Percentiles rank a stretch among this genome's conserved stretches.
Evolutionary conservation across 768 basidiomycete species (phyloP).

Genomic region (Naganishia vaughanmartiniae): DNA sequence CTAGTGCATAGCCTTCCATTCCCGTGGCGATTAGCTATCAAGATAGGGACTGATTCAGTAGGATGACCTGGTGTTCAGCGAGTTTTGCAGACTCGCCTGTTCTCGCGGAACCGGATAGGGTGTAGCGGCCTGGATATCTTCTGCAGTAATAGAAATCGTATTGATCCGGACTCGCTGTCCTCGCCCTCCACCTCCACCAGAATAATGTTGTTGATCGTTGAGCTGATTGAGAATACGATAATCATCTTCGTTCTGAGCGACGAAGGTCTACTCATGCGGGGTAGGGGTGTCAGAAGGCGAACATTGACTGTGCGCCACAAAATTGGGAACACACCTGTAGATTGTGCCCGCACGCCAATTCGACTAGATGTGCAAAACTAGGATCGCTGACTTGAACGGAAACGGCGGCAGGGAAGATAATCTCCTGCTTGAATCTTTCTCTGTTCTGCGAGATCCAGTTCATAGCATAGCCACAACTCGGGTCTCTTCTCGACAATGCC

Average conservation of each 20-base stretch:
- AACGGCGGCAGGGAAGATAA: conserved; percentile 82
- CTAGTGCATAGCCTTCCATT: conserved; percentile 80
- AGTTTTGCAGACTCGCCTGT: conserved; percentile 1
- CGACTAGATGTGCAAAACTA: conserved; percentile 66
- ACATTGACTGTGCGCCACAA: too few relatives aligned
- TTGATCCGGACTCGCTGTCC: conserved; percentile 33
- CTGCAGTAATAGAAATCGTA: conserved; percentile 29
- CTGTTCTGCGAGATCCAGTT: conserved; percentile 55
- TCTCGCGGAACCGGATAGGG: conserved; percentile 14
- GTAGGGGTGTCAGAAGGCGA: conserved; percentile 10
- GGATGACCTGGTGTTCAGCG: background rate
- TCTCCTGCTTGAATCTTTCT: conserved; percentile 68
- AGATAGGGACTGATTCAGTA: background rate
- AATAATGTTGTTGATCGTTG: conserved; percentile 55
- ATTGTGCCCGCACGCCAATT: conserved; percentile 65
- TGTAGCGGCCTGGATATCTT: conserved; percentile 18
- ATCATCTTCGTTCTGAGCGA: conserved; percentile 79
- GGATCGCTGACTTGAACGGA: conserved; percentile 67
- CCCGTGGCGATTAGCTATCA: conserved; percentile 61
- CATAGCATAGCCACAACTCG: conserved; percentile 39
- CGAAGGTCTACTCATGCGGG: conserved; percentile 64
- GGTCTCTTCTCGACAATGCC: conserved; percentile 59
- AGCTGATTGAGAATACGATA: conserved; percentile 66
- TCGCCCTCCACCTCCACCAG: background rate
- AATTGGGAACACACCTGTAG: background rate